Evolutionary conservation across 495 filamentous ascomycete species (phyloP).

Genomic region (Neurospora tetraspora): DNA sequence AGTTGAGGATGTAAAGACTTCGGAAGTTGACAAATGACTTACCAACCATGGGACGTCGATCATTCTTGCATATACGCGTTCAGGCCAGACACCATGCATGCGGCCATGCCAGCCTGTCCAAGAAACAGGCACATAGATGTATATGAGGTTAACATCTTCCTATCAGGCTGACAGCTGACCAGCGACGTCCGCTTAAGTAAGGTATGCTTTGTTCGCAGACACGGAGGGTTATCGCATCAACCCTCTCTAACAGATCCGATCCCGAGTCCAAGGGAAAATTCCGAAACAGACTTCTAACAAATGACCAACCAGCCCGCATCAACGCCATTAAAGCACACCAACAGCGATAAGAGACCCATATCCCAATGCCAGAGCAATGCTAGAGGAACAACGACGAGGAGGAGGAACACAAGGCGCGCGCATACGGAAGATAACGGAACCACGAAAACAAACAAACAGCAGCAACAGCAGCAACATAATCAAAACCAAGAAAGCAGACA

Average conservation of each 20-base stretch:
- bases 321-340: background rate
- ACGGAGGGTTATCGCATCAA: background rate
- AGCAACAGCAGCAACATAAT: background rate
- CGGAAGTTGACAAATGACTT: background rate
- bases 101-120: background rate
- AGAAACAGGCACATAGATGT: background rate
- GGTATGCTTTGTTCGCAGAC: background rate
- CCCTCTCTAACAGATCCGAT: background rate
- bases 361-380: background rate
- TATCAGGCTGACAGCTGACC: background rate
- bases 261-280: background rate
- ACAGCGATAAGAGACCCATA: background rate
- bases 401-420: background rate
- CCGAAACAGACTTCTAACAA: background rate
- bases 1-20: background rate
- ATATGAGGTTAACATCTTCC: background rate
- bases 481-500: background rate
- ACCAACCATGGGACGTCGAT: background rate
- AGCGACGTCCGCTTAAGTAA: background rate
- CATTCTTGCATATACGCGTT: background rate
- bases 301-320: background rate
- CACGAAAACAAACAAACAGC: background rate
- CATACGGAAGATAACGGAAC: background rate
- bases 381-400: background rate
- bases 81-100: background rate